Conservation (phyloP, 1,284 basidiomycete genomes). For the Ceratobasidium sp. region DNA sequence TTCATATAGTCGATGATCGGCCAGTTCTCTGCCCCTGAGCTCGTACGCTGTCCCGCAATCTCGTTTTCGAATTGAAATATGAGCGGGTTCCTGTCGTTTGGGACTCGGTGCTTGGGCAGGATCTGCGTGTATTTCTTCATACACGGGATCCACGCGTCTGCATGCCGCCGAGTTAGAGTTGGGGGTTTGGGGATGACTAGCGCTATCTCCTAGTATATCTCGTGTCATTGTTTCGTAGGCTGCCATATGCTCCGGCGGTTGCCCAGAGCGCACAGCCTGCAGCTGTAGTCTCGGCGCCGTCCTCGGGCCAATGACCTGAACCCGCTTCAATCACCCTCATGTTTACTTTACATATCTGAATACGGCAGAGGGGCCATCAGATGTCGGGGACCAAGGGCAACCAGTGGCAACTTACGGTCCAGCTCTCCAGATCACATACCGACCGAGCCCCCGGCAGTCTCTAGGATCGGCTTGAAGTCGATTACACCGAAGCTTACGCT, state of each 20-base stretch:
- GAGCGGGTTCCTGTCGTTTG: slow-evolving; percentile 37
- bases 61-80: slow-evolving; percentile 40
- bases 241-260: slow-evolving; percentile 36
- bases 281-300: slow-evolving; percentile 37
- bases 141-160: slow-evolving; percentile 39
- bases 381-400: no score
- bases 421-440: slow-evolving; percentile 38
- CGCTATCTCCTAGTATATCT: slow-evolving; percentile 22
- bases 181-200: not conserved
- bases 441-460: slow-evolving; percentile 34
- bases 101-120: slow-evolving; percentile 36
- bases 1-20: slow-evolving; percentile 39
- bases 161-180: not conserved
- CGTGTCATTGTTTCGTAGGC: slow-evolving; percentile 39
- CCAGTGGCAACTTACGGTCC: slow-evolving; percentile 22
- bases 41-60: slow-evolving; percentile 31
- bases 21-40: slow-evolving; percentile 38
- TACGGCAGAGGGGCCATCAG: not conserved
- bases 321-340: not conserved
- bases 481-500: slow-evolving; percentile 22
- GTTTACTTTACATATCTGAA: slow-evolving; percentile 33
- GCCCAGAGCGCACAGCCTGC: slow-evolving; percentile 40
- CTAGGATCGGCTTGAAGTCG: slow-evolving; percentile 38
- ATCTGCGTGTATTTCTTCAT: slow-evolving; percentile 37
- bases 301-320: not conserved